phyloP scores from a whole-genome alignment of 257 asterid species.

The Cinchona pubescens region DNA sequence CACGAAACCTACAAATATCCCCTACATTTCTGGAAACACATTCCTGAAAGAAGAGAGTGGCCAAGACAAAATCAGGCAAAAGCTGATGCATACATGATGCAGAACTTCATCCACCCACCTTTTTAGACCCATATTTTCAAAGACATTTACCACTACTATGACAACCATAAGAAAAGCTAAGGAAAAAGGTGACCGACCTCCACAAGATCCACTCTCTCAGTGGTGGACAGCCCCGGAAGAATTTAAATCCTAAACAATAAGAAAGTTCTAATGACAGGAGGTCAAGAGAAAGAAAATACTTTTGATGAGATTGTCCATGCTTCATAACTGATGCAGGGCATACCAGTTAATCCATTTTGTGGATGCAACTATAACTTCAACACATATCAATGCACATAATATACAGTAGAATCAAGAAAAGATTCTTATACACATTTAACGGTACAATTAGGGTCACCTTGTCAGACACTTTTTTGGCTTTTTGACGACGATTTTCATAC shows the following conservation, averaged over 20 bases:
- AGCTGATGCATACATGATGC: not conserved
- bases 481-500: constrained; percentile 44
- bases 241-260: not conserved
- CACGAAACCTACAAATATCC: not conserved
- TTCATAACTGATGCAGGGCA: not conserved
- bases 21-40: not conserved
- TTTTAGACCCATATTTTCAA: not conserved
- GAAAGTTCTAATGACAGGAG: not conserved
- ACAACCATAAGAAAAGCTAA: not conserved
- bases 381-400: not conserved
- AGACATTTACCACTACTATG: not conserved
- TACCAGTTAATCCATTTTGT: not conserved
- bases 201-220: not conserved
- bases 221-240: not conserved
- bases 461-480: constrained; percentile 35
- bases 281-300: not conserved
- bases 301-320: too few species aligned
- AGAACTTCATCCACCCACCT: not conserved
- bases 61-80: too few species aligned
- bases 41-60: not conserved
- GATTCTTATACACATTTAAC: not conserved
- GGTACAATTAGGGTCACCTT: constrained; percentile 39
- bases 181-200: not conserved
- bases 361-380: not conserved
- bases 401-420: not conserved